Percentiles rank a stretch among this genome's conserved stretches.
Evolutionary conservation across 257 asterid genomes (phyloP).

Genomic region (Phtheirospermum japonicum): DNA sequence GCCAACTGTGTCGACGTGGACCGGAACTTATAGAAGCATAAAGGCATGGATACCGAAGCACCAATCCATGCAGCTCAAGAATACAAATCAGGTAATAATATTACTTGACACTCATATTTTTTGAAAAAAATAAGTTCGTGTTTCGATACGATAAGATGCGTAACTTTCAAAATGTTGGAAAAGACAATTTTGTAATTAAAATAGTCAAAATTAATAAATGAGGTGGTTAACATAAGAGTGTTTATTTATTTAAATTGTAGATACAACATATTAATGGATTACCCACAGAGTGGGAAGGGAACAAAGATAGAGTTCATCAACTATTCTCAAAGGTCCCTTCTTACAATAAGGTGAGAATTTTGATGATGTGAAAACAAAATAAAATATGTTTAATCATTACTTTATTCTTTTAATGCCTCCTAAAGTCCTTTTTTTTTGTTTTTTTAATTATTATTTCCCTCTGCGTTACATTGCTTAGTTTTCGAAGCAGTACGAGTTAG

Average conservation of each 20-base stretch:
- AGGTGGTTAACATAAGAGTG: no score
- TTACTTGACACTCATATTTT: no score
- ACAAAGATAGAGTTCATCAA: constrained; percentile 67
- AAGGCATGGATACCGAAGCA: constrained; percentile 88
- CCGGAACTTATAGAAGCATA: constrained; percentile 80
- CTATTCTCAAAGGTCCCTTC: constrained; percentile 73
- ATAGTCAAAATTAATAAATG: no score
- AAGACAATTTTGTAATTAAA: no score
- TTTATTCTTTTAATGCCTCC: background rate
- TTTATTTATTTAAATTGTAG: constrained; percentile 24
- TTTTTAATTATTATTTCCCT: background rate
- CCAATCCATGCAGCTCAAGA: constrained; percentile 90
- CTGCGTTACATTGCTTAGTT: constrained; percentile 35
- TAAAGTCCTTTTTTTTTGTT: background rate
- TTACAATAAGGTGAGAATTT: constrained; percentile 61
- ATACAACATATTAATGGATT: constrained; percentile 76
- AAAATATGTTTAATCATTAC: background rate
- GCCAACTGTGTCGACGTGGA: constrained; percentile 78
- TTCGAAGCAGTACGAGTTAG: constrained; percentile 69
- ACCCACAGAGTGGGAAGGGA: constrained; percentile 69
- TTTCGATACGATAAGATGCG: no score
- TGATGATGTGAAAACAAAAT: background rate
- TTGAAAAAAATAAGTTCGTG: no score
- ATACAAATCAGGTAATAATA: constrained; percentile 74
- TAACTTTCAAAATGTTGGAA: no score